A percentile compares a stretch with the other conserved stretches of the same genome.
These are phyloP conservation scores for Rugosomyces carneus DNA, from an alignment of 1,284 basidiomycete genomes.

Conservation along the genomic window DNA sequence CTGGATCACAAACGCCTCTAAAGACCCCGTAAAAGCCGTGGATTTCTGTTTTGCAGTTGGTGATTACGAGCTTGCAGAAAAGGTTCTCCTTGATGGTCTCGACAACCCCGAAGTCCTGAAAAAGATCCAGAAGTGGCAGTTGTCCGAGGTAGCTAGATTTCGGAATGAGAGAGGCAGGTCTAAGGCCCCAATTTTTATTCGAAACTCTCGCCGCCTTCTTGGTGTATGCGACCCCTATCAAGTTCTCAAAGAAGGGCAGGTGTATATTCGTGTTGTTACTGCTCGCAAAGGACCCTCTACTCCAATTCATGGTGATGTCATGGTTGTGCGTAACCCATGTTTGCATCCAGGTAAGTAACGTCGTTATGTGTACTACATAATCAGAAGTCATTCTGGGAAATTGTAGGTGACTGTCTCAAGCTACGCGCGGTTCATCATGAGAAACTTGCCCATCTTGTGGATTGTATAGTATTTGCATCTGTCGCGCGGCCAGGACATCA, in stretches of 20 bases:
- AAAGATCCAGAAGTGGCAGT: slow-evolving; percentile 38
- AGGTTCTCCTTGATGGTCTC: slow-evolving; percentile 47
- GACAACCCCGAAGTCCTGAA: slow-evolving; percentile 36
- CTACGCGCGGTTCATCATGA: slow-evolving; percentile 49
- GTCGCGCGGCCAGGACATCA: slow-evolving; percentile 49
- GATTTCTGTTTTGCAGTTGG: slow-evolving; percentile 49
- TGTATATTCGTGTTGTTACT: slow-evolving; percentile 52
- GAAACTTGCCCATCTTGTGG: slow-evolving; percentile 47
- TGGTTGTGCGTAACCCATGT: slow-evolving; percentile 62
- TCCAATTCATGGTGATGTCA: slow-evolving; percentile 50
- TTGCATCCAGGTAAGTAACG: slow-evolving; percentile 48
- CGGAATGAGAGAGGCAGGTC: slow-evolving; percentile 46
- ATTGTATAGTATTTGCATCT: slow-evolving; percentile 60
- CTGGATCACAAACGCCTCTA: slow-evolving; percentile 46
- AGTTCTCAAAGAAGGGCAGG: slow-evolving; percentile 55
- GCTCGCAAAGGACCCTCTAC: slow-evolving; percentile 46
- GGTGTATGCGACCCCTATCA: slow-evolving; percentile 63
- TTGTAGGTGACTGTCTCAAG: slow-evolving; percentile 54
- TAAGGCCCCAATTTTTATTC: slow-evolving; percentile 52
- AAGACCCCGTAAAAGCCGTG: slow-evolving; percentile 41
- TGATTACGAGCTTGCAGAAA: slow-evolving; percentile 42
- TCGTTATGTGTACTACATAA: neutral
- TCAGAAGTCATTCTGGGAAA: neutral
- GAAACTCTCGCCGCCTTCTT: slow-evolving; percentile 53
- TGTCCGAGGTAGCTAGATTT: slow-evolving; percentile 44